Percentiles rank a stretch among this genome's conserved stretches.
These are phyloP conservation scores for Whalleya microplaca DNA, from an alignment of 2,329 filamentous ascomycete genomes.

Conservation along the genomic window DNA sequence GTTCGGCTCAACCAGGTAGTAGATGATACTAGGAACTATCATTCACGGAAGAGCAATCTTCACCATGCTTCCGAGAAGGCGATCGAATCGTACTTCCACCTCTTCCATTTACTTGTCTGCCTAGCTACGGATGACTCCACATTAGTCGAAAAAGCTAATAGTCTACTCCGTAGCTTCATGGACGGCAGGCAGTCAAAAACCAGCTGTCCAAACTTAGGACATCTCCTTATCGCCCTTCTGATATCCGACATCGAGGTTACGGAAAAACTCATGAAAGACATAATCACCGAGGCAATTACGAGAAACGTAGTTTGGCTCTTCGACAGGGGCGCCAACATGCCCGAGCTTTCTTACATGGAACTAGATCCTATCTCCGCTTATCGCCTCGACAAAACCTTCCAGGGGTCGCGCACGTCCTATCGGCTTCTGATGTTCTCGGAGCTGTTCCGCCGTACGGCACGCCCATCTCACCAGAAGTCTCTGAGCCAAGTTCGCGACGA, in stretches of 20 bases:
- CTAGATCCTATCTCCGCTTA: constrained; percentile 45
- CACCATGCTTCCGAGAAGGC: constrained; percentile 55
- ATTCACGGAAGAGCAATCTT: constrained; percentile 43
- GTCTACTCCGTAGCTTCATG: constrained; percentile 43
- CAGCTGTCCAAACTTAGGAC: constrained; percentile 51
- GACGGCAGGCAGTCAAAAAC: constrained; percentile 44
- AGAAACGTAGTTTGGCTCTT: constrained; percentile 58
- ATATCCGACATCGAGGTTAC: constrained; percentile 49
- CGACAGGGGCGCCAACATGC: constrained; percentile 41
- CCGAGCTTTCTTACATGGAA: constrained; percentile 53
- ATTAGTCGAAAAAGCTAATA: constrained; percentile 46
- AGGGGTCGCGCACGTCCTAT: constrained; percentile 51
- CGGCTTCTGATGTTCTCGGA: constrained; percentile 57
- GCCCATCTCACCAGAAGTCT: constrained; percentile 39
- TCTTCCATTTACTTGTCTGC: constrained; percentile 55
- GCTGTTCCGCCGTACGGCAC: constrained; percentile 50
- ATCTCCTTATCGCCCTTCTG: constrained; percentile 51
- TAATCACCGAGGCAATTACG: constrained; percentile 53
- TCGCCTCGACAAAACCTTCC: constrained; percentile 51
- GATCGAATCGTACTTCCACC: constrained; percentile 55
- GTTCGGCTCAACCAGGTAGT: constrained; percentile 50
- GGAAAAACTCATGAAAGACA: constrained; percentile 42
- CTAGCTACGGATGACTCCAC: constrained; percentile 42
- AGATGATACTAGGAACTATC: constrained; percentile 31
- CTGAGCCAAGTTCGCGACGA: constrained; percentile 46